Evolutionary conservation across 352 stramenopile species (phyloP), one percentile per base, ranked within the genome.

Genomic region (Bremia lactucae): DNA sequence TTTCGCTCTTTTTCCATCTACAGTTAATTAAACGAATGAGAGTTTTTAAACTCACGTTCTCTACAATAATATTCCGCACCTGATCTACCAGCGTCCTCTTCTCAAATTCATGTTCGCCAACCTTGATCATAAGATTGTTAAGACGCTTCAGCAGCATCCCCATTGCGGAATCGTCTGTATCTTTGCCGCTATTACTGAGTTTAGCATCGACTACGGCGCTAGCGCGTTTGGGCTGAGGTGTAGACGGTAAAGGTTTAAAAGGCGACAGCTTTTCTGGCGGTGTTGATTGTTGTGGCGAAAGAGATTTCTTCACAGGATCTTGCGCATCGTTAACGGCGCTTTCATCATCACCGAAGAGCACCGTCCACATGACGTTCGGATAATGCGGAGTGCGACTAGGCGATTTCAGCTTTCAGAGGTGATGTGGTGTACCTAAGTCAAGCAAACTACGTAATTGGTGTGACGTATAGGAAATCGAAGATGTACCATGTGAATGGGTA

Each of bases 21-120:
- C 40, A 11, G 3, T 26, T 26, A 24, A 36, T n/a, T 3, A 36
- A n/a, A n/a, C n/a, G n/a, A n/a, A n/a, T n/a, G n/a, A n/a, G n/a
- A n/a, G n/a, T n/a, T n/a, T n/a, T n/a, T n/a, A n/a, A n/a, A n/a
- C n/a, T n/a, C 23, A 23, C 20, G 29, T 15, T 5, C 11, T 40
- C 36, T 35, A 13, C 19, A 13, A 2, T 19, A 20, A 22, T 15
- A 21, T 25, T 25, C 4, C 50, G 19, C 43, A 81, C 69, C 52
- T 66, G 58, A 29, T 87, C 72, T 31, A 88, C 75, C 18, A 90
- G 69, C 52, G 64, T 84, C 49, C 85, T 87, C 65, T 90, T 90
- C 55, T 90, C 78, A 33, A 88, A 90, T 50, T 90, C 78, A 63
- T 88, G 78, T 46, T 90, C 75, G 36, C 78, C 78, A 7, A 78